Base-by-base conservation (phyloP, 441 rosid genomes). In the Gossypium schwendimanii region DNA sequence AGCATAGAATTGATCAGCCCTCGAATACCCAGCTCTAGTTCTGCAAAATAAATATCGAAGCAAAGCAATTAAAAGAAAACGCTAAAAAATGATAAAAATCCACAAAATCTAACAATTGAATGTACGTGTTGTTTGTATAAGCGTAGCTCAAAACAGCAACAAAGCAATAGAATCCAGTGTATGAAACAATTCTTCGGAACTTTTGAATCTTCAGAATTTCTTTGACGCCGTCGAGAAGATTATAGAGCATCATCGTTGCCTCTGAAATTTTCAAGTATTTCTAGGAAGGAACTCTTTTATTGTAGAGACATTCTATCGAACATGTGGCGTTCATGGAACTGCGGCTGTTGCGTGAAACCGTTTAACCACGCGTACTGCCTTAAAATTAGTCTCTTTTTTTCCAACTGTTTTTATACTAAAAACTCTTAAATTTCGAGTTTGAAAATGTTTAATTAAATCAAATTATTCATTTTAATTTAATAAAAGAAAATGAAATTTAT, bases 1-100 rank as follows among this genome's bases (percentile, higher is more conserved):
- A 20, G 96, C 98, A 79, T 91, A 94, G 73, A 87, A 94, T 84
- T 94, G 98, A 74, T 92, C 98, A 0, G 78, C 99, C 63, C 93
- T 91, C 4, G 98, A 91, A 81, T 64, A 84, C 49, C 98, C 99
- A 74, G 98, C 98, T 86, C 99, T 86, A 65, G 97, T 92, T 64
- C 99, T 94, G 81, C 76, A 83, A 64, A 58, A 73, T 18, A 33
- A 61, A 26, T 55, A 64, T 10, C 60, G 70, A 31, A 59, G 62
- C 57, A 63, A 41, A 17, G 10, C 20, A 68, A 59, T 57, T 17
- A 69, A 74, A 49, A 23, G 50, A 39, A 8, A 50, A 49, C 45
- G 15, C 23, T 28, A 50, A 68, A 24, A 49, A 3, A 58, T 14
- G 18, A 49, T 17, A n/a, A 18, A 21, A 23, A 47, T 24, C 23